Base-by-base conservation (phyloP, 768 basidiomycete species). In the Termitomyces sp. region DNA sequence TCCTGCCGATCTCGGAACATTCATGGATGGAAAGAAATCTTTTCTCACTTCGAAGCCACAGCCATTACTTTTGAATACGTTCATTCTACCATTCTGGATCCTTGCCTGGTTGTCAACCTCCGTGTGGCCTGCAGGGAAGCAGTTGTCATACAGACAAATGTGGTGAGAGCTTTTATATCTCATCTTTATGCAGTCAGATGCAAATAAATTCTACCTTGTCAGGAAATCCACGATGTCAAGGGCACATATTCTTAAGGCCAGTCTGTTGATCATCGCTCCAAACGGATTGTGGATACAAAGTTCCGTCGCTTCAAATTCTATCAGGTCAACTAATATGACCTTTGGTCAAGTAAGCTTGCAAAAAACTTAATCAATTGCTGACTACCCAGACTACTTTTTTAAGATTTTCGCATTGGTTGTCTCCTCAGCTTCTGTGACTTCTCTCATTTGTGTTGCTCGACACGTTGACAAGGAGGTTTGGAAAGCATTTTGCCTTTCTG, bases 281-380 rank as follows among this genome's bases (percentile, higher is more conserved):
- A 54, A 58, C 34, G 47, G 24, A 7, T n/a, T 53, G 4, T 59
- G 60, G 60, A 61, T 64, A 7, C 57, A 56, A 42, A 52, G 54
- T 13, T 58, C 51, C 2, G 22, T 55, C 4, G 16, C 39, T 12
- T 52, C 52, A 4, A 61, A 59, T 51, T 53, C 60, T 8, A 59
- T 37, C 9, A 28, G n/a, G n/a, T 45, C 57, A 6, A 24, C 16
- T 6, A 24, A 16, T 5, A 55, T 64, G 36, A 55, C 55, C 13
- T 64, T 59, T 55, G 60, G 60, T 20, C 56, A 62, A 52, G 59
- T 58, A 29, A 42, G 5, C 33, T 26, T 18, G 44, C 12, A 45
- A 22, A 46, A 26, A 22, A 46, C 31, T 33, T n/a, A n/a, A 10
- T 2, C 41, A 13, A 22, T 44, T 7, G 22, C 22, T 44, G 42